Evolutionary conservation across 768 basidiomycete species (phyloP).

Genomic region (Suillus cothurnatus): DNA sequence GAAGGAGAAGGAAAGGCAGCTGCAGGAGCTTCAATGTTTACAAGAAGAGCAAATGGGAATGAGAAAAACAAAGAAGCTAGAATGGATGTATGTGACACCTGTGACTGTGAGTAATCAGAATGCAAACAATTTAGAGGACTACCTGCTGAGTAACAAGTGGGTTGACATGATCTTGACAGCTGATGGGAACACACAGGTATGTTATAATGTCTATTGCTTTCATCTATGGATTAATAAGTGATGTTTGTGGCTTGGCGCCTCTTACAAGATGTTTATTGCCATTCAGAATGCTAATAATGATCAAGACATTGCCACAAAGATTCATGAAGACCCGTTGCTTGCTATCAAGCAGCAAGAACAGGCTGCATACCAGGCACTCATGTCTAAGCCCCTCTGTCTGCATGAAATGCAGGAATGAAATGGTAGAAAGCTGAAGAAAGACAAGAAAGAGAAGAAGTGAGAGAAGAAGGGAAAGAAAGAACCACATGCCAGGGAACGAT

Average conservation of each 20-base stretch:
- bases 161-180: constrained; percentile 95
- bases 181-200: constrained; percentile 88
- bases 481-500: constrained; percentile 23
- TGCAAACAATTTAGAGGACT: constrained; percentile 92
- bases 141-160: constrained; percentile 94
- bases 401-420: constrained; percentile 79
- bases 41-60: constrained; percentile 96
- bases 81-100: constrained; percentile 99
- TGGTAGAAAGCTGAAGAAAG: constrained; percentile 81
- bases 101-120: constrained; percentile 87
- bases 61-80: constrained; percentile 90
- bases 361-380: constrained; percentile 82
- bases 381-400: constrained; percentile 84
- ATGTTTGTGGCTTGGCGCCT: constrained; percentile 66
- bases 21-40: constrained; percentile 93
- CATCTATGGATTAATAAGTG: constrained; percentile 6
- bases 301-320: constrained; percentile 89
- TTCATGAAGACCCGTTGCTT: constrained; percentile 95
- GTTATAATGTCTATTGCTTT: constrained; percentile 17
- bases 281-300: constrained; percentile 90
- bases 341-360: constrained; percentile 99
- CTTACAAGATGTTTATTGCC: constrained; percentile 93
- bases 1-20: constrained; percentile 94
- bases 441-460: constrained; percentile 62
- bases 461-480: constrained; percentile 53